Conservation (phyloP, 768 basidiomycete species). For the Pleurotus giganteus region DNA sequence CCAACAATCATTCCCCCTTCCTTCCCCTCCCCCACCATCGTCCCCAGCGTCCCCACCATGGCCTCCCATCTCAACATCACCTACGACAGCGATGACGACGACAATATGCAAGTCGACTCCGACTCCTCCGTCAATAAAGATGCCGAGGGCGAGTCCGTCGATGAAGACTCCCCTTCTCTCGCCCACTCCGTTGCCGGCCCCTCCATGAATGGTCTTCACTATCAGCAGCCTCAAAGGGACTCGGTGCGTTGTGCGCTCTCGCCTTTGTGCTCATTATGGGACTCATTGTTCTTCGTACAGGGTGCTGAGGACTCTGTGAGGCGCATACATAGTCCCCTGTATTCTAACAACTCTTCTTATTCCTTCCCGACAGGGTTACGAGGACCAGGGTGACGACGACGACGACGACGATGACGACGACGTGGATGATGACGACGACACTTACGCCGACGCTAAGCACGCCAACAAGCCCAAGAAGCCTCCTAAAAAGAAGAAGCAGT, state of each 20-base stretch:
- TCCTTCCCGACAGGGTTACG: conserved; percentile 37
- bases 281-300: conserved; percentile 25
- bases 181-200: conserved; percentile 36
- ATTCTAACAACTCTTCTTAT: conserved; percentile 14
- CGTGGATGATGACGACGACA: conserved; percentile 73
- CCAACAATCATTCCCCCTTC: conserved; percentile 31
- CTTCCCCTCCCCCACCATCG: conserved; percentile 21
- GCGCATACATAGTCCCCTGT: conserved; percentile 12
- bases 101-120: conserved; percentile 73
- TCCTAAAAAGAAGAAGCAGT: conserved; percentile 66
- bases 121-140: conserved; percentile 48
- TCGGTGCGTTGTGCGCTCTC: conserved; percentile 34
- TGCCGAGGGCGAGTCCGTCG: conserved; percentile 61
- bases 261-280: conserved; percentile 7
- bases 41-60: conserved; percentile 22
- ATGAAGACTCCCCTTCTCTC: conserved; percentile 43
- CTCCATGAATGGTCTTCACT: conserved; percentile 27
- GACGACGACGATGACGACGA: conserved; percentile 55
- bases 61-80: conserved; percentile 49
- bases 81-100: conserved; percentile 57
- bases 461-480: conserved; percentile 62
- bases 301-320: conserved; percentile 63
- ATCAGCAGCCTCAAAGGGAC: conserved; percentile 26
- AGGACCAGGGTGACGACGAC: conserved; percentile 60
- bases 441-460: conserved; percentile 78